Percentiles rank a stretch among this genome's conserved stretches.
These are phyloP conservation scores for Inga laurina DNA, from an alignment of 306 rosid genomes.

Conservation along the genomic window DNA sequence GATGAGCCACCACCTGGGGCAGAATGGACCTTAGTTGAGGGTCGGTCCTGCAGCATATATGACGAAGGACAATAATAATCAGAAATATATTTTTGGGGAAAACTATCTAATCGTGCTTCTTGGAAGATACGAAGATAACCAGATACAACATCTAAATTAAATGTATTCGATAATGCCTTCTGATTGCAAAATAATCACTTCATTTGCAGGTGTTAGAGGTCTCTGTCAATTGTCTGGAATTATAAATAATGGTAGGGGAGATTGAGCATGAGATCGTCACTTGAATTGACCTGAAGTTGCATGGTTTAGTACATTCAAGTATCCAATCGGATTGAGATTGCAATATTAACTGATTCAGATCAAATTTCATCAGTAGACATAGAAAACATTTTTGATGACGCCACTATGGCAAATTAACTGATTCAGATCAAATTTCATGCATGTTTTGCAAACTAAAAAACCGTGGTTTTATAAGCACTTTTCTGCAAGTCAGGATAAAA, in stretches of 20 bases:
- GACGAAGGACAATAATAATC: neutral
- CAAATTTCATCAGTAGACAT: neutral
- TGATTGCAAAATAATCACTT: neutral
- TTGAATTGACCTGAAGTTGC: neutral
- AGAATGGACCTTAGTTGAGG: constrained; percentile 94
- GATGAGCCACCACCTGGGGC: constrained; percentile 99
- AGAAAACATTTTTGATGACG: neutral
- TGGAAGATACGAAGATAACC: neutral
- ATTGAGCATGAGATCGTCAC: neutral
- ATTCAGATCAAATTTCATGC: too few species aligned
- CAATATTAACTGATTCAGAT: neutral
- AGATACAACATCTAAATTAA: neutral
- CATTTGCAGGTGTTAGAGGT: neutral
- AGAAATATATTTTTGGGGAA: neutral
- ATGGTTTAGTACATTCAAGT: neutral
- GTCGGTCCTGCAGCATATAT: constrained; percentile 76
- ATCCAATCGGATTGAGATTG: neutral
- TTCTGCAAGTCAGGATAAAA: too few species aligned
- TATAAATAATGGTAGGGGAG: neutral
- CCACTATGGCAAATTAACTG: neutral
- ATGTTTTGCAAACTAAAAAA: too few species aligned
- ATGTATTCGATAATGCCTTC: neutral
- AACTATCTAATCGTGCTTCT: neutral
- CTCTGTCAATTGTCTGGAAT: neutral
- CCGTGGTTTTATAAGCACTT: too few species aligned